These are phyloP conservation scores for Erysimum cheiranthoides DNA, from an alignment of 345 rosid species.

Conservation along the genomic window DNA sequence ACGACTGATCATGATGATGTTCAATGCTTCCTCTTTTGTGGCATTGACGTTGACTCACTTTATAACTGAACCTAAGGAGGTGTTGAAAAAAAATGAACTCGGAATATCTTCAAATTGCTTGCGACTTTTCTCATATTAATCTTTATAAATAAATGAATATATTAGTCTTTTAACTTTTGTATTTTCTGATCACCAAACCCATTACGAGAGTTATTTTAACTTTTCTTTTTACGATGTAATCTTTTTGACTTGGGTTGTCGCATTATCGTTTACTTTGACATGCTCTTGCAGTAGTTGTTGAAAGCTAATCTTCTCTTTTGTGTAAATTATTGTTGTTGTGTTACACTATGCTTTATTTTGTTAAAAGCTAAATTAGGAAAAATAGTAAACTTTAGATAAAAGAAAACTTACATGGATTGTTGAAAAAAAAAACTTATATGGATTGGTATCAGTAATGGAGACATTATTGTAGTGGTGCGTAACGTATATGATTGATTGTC, in stretches of 20 bases:
- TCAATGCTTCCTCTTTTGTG: slow-evolving; percentile 44
- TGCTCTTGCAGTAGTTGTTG: slow-evolving; percentile 41
- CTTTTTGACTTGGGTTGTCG: slow-evolving; percentile 45
- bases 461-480: slow-evolving; percentile 41
- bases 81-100: not conserved
- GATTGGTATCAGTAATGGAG: slow-evolving; percentile 40
- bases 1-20: slow-evolving; percentile 30
- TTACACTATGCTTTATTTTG: slow-evolving; percentile 6
- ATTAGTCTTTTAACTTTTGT: not conserved
- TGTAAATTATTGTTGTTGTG: not conserved
- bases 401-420: not conserved
- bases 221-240: slow-evolving; percentile 17
- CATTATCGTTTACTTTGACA: slow-evolving; percentile 47
- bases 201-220: slow-evolving; percentile 9
- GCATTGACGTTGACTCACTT: slow-evolving; percentile 49
- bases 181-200: slow-evolving; percentile 47
- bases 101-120: slow-evolving; percentile 35
- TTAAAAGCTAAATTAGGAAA: not conserved
- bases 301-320: slow-evolving; percentile 22
- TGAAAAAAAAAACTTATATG: not conserved
- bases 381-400: not conserved
- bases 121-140: slow-evolving; percentile 37
- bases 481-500: slow-evolving; percentile 41
- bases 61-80: slow-evolving; percentile 25
- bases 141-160: not conserved